Base-by-base conservation (phyloP, 2,329 filamentous ascomycete species). In the Colletotrichum tropicicola region DNA sequence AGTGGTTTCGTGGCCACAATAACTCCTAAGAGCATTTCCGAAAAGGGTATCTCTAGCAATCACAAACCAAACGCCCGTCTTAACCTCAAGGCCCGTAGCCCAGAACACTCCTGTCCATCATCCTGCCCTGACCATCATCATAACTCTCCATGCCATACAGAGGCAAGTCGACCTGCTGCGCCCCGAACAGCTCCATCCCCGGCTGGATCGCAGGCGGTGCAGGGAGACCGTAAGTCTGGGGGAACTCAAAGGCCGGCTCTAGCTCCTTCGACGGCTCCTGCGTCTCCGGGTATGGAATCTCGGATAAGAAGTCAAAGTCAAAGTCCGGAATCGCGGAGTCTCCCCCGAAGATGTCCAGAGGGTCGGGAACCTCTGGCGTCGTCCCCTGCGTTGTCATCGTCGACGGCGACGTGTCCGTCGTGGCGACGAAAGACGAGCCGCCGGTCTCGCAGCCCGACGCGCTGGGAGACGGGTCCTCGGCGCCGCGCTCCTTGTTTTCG, bases 311-410 rank as follows among this genome's bases (percentile, higher is more conserved):
- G 0, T 32, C 17, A 8, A 65, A 65, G 27, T 65, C 51, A n/a
- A 65, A 65, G 28, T 65, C 62, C 28, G 62, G 62, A 3, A 56
- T 55, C 17, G 48, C 6, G 1, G 51, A 44, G 13, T 61, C 37
- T 10, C 13, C 27, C 5, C 21, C n/a, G 5, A 65, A 62, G 4
- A 65, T 61, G 6, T 62, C 57, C 23, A 65, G 37, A 3, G 62
- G 62, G 13, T 65, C 62, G 3, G 62, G 62, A 4, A 65, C 23
- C 19, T 65, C 62, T 1, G 62, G 62, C 3, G 62, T 65, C 8
- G 57, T 62, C 7, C 44, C 57, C 2, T 35, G n/a, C 5, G 62
- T 65, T 0, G 57, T 56, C 49, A 56, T 61, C n/a, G 57, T 62
- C 10, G 62, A 65, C 6, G 62, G 62, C 5, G 57, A 65, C 6